phyloP scores from a whole-genome alignment of 2,329 filamentous ascomycete species.

The Microdochium paspali region DNA sequence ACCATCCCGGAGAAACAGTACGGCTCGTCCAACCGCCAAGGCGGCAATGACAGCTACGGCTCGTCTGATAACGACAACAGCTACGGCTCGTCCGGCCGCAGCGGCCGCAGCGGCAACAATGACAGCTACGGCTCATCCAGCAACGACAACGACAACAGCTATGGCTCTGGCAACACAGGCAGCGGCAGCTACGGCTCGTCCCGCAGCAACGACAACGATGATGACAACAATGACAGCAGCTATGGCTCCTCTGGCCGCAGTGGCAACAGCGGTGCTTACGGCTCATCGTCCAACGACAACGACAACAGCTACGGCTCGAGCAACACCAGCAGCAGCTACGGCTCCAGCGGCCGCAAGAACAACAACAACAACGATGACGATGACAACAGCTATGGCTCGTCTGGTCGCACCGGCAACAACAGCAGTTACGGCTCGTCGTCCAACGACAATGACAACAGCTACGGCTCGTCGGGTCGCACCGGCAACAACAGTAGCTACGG shows the following conservation, averaged over 20 bases:
- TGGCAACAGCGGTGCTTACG: conserved; percentile 7
- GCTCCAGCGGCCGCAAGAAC: conserved; percentile 4
- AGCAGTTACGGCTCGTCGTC: conserved; percentile 5
- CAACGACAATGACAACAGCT: conserved; percentile 8
- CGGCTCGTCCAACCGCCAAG: background rate
- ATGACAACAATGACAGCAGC: conserved; percentile 2
- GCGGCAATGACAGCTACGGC: conserved; percentile 2
- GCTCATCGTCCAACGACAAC: conserved; percentile 14
- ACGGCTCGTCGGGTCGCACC: conserved; percentile 5
- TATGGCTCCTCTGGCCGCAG: conserved; percentile 6
- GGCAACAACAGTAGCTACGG: conserved; percentile 5
- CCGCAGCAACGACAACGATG: conserved; percentile 1
- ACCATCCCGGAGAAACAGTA: background rate
- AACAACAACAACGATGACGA: background rate
- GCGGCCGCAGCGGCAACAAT: background rate
- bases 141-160: conserved; percentile 2
- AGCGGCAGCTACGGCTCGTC: conserved; percentile 7
- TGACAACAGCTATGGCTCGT: conserved; percentile 13
- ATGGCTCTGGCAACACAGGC: conserved; percentile 7
- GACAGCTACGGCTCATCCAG: conserved; percentile 11
- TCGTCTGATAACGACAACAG: conserved; percentile 3
- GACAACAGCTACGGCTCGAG: conserved; percentile 3
- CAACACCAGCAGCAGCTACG: conserved; percentile 5
- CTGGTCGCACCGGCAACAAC: conserved; percentile 2
- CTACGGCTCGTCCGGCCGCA: conserved; percentile 7